phyloP scores from a whole-genome alignment of 106 monocot genomes.

The Dioscorea dumetorum region DNA sequence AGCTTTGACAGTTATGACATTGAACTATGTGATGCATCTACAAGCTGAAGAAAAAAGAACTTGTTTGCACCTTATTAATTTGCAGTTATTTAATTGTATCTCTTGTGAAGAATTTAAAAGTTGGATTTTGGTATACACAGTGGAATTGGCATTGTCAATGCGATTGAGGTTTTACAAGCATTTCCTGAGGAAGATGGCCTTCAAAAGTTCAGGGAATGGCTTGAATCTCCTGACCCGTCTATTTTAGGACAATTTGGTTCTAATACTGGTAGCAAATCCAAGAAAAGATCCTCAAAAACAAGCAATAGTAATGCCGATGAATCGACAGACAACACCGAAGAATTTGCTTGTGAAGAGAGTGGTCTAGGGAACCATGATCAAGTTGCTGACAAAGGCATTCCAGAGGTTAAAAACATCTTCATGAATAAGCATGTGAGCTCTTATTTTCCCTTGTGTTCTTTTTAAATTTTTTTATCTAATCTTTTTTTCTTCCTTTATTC shows the following conservation, averaged over 20 bases:
- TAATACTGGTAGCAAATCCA: slow-evolving; percentile 20
- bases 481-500: too few relatives aligned
- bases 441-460: not conserved
- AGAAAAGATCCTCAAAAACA: slow-evolving; percentile 26
- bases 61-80: too few relatives aligned
- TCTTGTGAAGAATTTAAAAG: too few relatives aligned
- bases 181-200: slow-evolving; percentile 94
- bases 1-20: too few relatives aligned
- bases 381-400: slow-evolving; percentile 15
- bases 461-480: too few relatives aligned
- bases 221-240: slow-evolving; percentile 87
- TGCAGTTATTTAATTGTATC: too few relatives aligned
- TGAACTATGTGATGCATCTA: too few relatives aligned
- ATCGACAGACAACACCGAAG: slow-evolving; percentile 7
- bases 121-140: slow-evolving; percentile 27
- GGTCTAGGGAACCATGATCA: slow-evolving; percentile 14
- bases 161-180: slow-evolving; percentile 90
- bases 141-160: slow-evolving; percentile 99
- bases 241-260: slow-evolving; percentile 64
- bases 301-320: slow-evolving; percentile 20
- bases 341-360: slow-evolving; percentile 10
- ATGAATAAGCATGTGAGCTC: slow-evolving; percentile 72
- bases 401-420: slow-evolving; percentile 47
- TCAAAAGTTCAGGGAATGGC: slow-evolving; percentile 77
- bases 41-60: too few relatives aligned